Conservation (phyloP, 2,329 filamentous ascomycete genomes). For the Fusarium nisikadoi region DNA sequence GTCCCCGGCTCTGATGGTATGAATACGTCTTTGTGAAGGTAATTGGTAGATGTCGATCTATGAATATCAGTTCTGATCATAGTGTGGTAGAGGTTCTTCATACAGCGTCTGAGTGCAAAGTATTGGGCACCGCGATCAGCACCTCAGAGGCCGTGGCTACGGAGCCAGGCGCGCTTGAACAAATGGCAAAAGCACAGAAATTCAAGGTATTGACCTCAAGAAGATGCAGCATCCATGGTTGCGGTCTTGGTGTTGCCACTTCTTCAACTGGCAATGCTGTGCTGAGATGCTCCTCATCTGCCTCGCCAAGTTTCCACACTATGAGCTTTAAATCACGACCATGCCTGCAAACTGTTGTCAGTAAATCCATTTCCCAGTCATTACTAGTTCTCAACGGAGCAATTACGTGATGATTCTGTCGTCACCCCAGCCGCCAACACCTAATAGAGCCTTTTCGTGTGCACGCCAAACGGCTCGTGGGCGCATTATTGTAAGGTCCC, state of each 20-base stretch:
- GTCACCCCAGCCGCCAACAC: slow-evolving; percentile 75
- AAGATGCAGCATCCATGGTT: slow-evolving; percentile 87
- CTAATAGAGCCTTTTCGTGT: slow-evolving; percentile 81
- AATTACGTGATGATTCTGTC: slow-evolving; percentile 84
- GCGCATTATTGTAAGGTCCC: slow-evolving; percentile 85
- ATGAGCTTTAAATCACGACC: slow-evolving; percentile 88
- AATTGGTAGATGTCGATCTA: slow-evolving; percentile 86
- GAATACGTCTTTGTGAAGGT: slow-evolving; percentile 76
- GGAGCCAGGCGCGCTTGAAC: slow-evolving; percentile 51
- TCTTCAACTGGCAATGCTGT: slow-evolving; percentile 77
- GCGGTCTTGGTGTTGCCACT: slow-evolving; percentile 58
- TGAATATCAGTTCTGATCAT: background rate
- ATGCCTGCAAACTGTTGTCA: slow-evolving; percentile 66
- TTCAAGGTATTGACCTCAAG: slow-evolving; percentile 93
- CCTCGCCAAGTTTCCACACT: slow-evolving; percentile 78
- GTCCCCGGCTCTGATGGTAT: slow-evolving; percentile 61
- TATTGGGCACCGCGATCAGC: slow-evolving; percentile 84
- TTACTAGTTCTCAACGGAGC: background rate
- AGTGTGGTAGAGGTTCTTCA: background rate
- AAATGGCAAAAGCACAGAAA: slow-evolving; percentile 85
- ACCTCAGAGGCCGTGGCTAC: slow-evolving; percentile 54
- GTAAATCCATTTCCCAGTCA: background rate
- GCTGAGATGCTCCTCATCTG: slow-evolving; percentile 73
- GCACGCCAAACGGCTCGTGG: slow-evolving; percentile 87
- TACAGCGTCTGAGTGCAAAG: slow-evolving; percentile 76